Base-by-base conservation (phyloP, 257 asterid species). In the Craterostigma plantagineum region DNA sequence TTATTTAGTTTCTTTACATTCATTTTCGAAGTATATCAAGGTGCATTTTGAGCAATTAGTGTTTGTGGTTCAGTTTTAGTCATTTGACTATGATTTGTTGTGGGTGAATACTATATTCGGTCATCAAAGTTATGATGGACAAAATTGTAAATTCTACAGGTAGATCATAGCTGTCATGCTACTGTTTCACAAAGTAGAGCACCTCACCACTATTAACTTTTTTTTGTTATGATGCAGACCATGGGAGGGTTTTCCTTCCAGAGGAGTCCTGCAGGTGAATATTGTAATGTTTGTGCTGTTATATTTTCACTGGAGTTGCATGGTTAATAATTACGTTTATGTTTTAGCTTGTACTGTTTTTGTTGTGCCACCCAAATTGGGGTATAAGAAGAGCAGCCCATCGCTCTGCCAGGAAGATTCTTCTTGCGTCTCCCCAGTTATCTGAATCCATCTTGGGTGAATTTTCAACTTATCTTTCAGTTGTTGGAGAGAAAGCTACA, bases 351-450 rank as follows among this genome's bases (percentile, higher is more conserved):
- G 57, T 79, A 12, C 59, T 90, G 55, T 76, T 83, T 68, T 54
- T 73, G 55, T 70, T 77, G 34, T 77, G 87, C 70, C 93, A 90
- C 77, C 92, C 93, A 38, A 71, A 49, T 62, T 83, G 90, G 92
- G 79, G 68, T 46, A 61, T 90, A 56, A 69, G 93, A 46, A 72
- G 68, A 63, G 86, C 77, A 18, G 81, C 92, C 37, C 59, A 68
- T 66, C 69, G 64, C 59, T 65, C 78, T 51, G 59, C 65, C 18
- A 67, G 57, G 68, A 77, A 72, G 64, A 83, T 83, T 65, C 72
- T 90, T 68, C 78, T 50, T 65, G 86, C 86, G 54, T 68, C 79
- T 48, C 73, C 86, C 45, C 75, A 47, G 53, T 60, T 90, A 34
- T 64, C 82, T 54, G 91, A 70, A 57, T 49, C 74, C 53, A 58